Evolutionary conservation across 2,329 filamentous ascomycete genomes (phyloP).

Genomic region (Capronia coronata): DNA sequence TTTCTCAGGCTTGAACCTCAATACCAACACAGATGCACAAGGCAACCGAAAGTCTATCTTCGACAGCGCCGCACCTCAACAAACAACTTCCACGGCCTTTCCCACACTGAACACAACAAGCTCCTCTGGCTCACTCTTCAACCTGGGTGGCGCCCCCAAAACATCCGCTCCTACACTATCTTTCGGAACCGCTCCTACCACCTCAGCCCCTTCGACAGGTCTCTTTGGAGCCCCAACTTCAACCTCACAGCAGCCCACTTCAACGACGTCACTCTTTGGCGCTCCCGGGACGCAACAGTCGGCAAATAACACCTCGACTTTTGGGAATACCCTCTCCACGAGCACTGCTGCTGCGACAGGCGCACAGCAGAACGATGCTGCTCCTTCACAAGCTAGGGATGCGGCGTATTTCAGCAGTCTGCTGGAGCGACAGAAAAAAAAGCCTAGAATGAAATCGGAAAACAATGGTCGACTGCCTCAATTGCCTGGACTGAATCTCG

Average conservation of each 20-base stretch:
- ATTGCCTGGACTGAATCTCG: constrained; percentile 81
- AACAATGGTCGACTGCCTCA: constrained; percentile 56
- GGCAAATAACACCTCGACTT: constrained; percentile 3
- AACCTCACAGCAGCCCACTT: constrained; percentile 14
- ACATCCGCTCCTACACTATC: constrained; percentile 14
- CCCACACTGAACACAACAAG: constrained; percentile 9
- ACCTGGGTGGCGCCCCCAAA: constrained; percentile 16
- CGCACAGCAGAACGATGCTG: constrained; percentile 10
- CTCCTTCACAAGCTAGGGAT: constrained; percentile 20
- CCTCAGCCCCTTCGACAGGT: constrained; percentile 16
- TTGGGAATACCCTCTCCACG: constrained; percentile 6
- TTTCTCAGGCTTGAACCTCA: constrained; percentile 24
- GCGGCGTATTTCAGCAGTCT: constrained; percentile 60
- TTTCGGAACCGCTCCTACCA: constrained; percentile 15
- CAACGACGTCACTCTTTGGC: constrained; percentile 17
- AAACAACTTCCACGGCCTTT: constrained; percentile 11
- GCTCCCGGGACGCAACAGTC: constrained; percentile 12
- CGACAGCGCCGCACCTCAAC: constrained; percentile 24
- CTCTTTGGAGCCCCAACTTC: constrained; percentile 17
- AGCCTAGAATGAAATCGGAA: constrained; percentile 54
- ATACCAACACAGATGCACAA: constrained; percentile 22
- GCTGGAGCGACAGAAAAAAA: constrained; percentile 58
- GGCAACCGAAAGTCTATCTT: constrained; percentile 29
- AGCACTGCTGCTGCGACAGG: constrained; percentile 4
- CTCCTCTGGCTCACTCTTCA: constrained; percentile 15